These are phyloP conservation scores for Neurospora sp. DNA, from an alignment of 495 filamentous ascomycete species.

Conservation along the genomic window DNA sequence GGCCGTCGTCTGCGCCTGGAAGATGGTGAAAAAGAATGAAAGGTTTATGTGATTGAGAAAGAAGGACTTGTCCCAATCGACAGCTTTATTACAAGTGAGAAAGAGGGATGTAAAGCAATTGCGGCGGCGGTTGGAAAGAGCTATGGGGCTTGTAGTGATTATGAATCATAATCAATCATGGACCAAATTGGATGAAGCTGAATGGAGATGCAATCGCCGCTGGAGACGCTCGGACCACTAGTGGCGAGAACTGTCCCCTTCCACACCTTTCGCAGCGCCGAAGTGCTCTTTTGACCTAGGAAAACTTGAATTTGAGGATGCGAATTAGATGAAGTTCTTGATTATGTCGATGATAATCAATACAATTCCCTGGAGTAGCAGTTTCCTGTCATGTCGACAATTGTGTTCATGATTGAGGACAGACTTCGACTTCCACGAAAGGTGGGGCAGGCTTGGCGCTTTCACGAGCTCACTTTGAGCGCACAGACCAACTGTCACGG, in stretches of 20 bases:
- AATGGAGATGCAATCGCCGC: not conserved
- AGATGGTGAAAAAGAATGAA: not conserved
- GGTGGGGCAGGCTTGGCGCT: not conserved
- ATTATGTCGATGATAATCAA: too few relatives aligned
- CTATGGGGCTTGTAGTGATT: not conserved
- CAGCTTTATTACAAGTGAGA: not conserved
- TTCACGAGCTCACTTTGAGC: not conserved
- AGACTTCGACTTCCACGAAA: not conserved
- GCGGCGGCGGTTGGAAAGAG: not conserved
- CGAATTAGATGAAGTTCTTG: too few relatives aligned
- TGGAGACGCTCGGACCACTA: not conserved
- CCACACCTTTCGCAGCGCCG: not conserved
- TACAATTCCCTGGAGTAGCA: too few relatives aligned
- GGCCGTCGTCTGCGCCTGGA: not conserved
- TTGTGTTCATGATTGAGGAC: not conserved
- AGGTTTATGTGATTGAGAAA: not conserved
- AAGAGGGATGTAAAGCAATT: not conserved
- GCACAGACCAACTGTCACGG: not conserved
- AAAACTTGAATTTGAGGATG: too few relatives aligned
- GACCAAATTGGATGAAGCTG: not conserved
- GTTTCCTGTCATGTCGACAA: too few relatives aligned
- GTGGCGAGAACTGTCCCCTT: not conserved
- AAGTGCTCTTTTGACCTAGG: not conserved
- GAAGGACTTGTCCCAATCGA: not conserved
- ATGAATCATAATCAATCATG: conserved; percentile 1